A percentile compares a stretch with the other conserved stretches of the same genome.
These are phyloP conservation scores for Salix viminalis DNA, from an alignment of 345 rosid species.

Conservation along the genomic window DNA sequence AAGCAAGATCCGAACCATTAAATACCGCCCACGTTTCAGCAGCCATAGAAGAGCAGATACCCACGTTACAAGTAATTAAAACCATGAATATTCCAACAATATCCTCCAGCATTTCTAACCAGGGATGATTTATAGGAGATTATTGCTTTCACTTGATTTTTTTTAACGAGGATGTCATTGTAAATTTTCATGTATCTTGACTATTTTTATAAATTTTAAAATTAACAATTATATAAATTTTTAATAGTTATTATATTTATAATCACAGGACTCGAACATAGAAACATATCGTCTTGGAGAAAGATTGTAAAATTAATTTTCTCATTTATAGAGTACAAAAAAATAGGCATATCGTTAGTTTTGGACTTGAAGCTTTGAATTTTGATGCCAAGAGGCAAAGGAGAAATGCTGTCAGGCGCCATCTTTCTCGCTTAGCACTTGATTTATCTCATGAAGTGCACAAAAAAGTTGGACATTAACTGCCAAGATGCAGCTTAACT, in stretches of 20 bases:
- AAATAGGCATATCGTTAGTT: conserved; percentile 1
- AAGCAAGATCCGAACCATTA: too few species aligned
- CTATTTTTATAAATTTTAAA: accelerated
- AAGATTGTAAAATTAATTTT: conserved; percentile 10
- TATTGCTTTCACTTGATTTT: too few species aligned
- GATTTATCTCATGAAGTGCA: not conserved
- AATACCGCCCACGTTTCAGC: too few species aligned
- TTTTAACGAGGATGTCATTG: too few species aligned
- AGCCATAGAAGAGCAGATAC: too few species aligned
- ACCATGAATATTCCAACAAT: too few species aligned
- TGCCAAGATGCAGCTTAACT: not conserved
- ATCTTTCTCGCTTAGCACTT: not conserved
- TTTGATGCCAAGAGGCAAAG: not conserved
- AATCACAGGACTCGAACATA: accelerated
- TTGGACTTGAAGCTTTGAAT: conserved; percentile 5
- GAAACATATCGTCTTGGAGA: not conserved
- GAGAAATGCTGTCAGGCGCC: not conserved
- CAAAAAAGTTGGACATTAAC: not conserved
- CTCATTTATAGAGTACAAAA: not conserved
- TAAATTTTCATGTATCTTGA: accelerated
- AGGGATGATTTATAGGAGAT: too few species aligned
- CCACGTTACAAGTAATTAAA: too few species aligned
- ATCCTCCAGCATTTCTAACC: too few species aligned
- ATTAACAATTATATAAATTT: too few species aligned
- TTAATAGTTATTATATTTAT: accelerated